phyloP scores from a whole-genome alignment of 805 yeast genomes.

The Candida suzukii region DNA sequence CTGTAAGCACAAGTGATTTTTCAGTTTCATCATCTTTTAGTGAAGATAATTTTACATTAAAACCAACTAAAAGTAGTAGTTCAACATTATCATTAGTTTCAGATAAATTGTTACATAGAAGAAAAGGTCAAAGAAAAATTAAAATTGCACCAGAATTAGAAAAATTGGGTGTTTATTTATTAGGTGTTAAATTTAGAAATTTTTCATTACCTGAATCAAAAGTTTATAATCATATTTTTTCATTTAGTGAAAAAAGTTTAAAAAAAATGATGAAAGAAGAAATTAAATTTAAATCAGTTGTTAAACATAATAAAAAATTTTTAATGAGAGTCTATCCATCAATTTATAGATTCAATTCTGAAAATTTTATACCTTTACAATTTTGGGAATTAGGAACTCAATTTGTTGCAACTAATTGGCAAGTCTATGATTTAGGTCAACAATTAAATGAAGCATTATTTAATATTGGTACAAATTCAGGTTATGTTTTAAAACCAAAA shows the following conservation, averaged over 20 bases:
- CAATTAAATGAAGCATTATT: slow-evolving; percentile 84
- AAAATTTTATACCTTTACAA: slow-evolving; percentile 71
- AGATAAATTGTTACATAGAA: slow-evolving; percentile 14
- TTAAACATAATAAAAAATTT: slow-evolving; percentile 70
- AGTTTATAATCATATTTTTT: slow-evolving; percentile 73
- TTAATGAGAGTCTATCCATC: slow-evolving; percentile 88
- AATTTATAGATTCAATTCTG: slow-evolving; percentile 63
- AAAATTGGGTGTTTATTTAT: slow-evolving; percentile 60
- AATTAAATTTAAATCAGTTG: slow-evolving; percentile 44
- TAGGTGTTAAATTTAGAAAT: slow-evolving; percentile 73
- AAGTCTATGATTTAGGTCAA: slow-evolving; percentile 82
- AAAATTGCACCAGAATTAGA: slow-evolving; percentile 40
- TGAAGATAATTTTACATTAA: slow-evolving; percentile 12
- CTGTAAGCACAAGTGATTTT: slow-evolving; percentile 15
- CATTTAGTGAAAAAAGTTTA: slow-evolving; percentile 71
- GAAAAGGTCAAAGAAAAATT: slow-evolving; percentile 7
- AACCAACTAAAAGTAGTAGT: slow-evolving; percentile 11
- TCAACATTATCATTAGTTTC: slow-evolving; percentile 25
- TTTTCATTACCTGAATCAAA: slow-evolving; percentile 85
- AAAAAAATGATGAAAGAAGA: slow-evolving; percentile 58
- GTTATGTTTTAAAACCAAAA: slow-evolving; percentile 76
- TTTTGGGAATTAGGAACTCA: slow-evolving; percentile 88
- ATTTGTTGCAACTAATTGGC: slow-evolving; percentile 97
- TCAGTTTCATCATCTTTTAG: slow-evolving; percentile 23
- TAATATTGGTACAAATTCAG: slow-evolving; percentile 48